These are phyloP conservation scores for Penicillium fimorum DNA, from an alignment of 495 filamentous ascomycete species.

Conservation along the genomic window DNA sequence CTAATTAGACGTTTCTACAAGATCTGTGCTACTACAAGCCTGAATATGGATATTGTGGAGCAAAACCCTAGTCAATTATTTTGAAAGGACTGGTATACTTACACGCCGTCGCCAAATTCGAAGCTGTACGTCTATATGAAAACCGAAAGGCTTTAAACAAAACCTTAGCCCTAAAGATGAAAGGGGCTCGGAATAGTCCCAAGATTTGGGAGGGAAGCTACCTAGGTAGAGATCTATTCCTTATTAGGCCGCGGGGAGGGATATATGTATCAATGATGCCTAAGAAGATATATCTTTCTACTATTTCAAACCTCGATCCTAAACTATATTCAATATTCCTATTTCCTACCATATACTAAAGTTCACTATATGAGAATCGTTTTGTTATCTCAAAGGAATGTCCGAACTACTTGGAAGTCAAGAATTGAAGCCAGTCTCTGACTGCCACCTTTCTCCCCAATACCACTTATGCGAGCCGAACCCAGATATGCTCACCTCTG, in stretches of 20 bases:
- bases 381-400: constrained; percentile 5
- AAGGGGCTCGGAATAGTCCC: constrained; percentile 1
- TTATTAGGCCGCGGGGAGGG: constrained; percentile 1
- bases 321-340: background rate
- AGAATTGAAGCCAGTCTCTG: constrained; percentile 3
- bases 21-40: too few species aligned
- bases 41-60: too few species aligned
- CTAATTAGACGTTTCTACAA: too few species aligned
- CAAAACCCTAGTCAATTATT: too few species aligned
- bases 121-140: too few species aligned
- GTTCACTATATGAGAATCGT: constrained; percentile 1
- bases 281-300: constrained; percentile 3
- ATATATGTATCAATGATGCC: constrained; percentile 3
- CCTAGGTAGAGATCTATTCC: constrained; percentile 1
- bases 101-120: too few species aligned
- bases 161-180: too few species aligned
- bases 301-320: constrained; percentile 2
- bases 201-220: constrained; percentile 4
- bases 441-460: constrained; percentile 1
- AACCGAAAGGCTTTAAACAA: too few species aligned
- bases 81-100: too few species aligned
- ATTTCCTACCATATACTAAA: background rate
- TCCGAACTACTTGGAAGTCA: constrained; percentile 5
- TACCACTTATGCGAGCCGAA: constrained; percentile 1
- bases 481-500: background rate